Evolutionary conservation across 2,329 filamentous ascomycete genomes (phyloP).

Genomic region (Penicillium sp.): DNA sequence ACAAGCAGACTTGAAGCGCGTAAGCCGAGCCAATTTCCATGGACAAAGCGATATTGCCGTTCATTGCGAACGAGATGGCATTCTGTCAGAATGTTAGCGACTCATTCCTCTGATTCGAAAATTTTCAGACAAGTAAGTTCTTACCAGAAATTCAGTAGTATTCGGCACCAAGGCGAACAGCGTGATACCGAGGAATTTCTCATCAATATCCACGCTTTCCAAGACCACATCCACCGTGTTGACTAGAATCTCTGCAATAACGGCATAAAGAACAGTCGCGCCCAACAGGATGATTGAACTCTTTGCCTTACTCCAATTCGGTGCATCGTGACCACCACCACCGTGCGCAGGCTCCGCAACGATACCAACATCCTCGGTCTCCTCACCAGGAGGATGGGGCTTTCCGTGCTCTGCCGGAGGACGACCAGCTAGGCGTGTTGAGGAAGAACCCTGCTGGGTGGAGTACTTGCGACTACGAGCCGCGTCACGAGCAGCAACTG

Average conservation of each 20-base stretch:
- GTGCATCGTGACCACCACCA: constrained; percentile 87
- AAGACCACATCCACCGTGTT: constrained; percentile 97
- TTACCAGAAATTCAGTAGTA: constrained; percentile 93
- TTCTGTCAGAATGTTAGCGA: constrained; percentile 62
- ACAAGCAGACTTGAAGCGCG: constrained; percentile 89
- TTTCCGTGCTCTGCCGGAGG: constrained; percentile 38
- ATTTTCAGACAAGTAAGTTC: constrained; percentile 34
- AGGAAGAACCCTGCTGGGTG: constrained; percentile 43
- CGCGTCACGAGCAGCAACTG: constrained; percentile 81
- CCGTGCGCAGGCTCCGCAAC: constrained; percentile 47
- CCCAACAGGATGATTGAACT: constrained; percentile 85
- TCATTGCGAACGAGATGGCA: constrained; percentile 99
- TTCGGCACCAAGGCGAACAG: constrained; percentile 96
- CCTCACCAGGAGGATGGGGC: constrained; percentile 44
- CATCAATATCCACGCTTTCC: constrained; percentile 85
- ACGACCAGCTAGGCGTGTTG: constrained; percentile 39
- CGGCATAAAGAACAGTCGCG: constrained; percentile 89
- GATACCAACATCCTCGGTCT: constrained; percentile 53
- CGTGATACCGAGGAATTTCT: constrained; percentile 96
- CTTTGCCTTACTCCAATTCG: constrained; percentile 94
- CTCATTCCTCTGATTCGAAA: neutral
- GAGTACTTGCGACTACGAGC: constrained; percentile 55
- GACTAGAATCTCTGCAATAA: constrained; percentile 95
- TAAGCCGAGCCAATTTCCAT: constrained; percentile 99
- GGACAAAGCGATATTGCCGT: constrained; percentile 95